Percentiles rank a stretch among this genome's conserved stretches.
phyloP scores from a whole-genome alignment of 192 early-diverging fungal species.

The Obelidium mucronatum region DNA sequence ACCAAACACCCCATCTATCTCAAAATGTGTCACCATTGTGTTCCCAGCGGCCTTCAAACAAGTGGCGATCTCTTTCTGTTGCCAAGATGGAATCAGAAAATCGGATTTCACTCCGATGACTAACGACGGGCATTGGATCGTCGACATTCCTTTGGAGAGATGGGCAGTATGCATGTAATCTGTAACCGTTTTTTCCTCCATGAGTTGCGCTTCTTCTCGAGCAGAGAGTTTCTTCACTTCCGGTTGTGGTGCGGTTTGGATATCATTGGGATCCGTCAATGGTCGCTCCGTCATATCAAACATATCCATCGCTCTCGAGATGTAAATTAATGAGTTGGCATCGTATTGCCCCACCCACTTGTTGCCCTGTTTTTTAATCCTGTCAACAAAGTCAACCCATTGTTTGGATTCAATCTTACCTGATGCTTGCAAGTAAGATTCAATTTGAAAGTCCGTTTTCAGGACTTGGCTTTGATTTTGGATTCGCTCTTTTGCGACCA shows the following conservation, averaged over 20 bases:
- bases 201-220: background rate
- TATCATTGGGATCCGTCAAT: background rate
- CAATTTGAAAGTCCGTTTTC: slow-evolving; percentile 79
- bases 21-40: slow-evolving; percentile 91
- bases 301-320: slow-evolving; percentile 98
- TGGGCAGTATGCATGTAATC: slow-evolving; percentile 4
- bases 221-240: background rate
- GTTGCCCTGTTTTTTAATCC: background rate
- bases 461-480: slow-evolving; percentile 62
- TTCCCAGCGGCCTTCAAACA: slow-evolving; percentile 85
- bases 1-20: slow-evolving; percentile 95
- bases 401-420: too few relatives aligned
- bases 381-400: background rate
- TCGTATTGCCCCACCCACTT: slow-evolving; percentile 15
- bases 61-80: slow-evolving; percentile 96
- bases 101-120: slow-evolving; percentile 95
- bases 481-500: slow-evolving; percentile 81
- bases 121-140: slow-evolving; percentile 79
- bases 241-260: background rate
- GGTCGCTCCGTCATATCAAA: slow-evolving; percentile 78
- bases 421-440: slow-evolving; percentile 95
- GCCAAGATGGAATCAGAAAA: slow-evolving; percentile 92
- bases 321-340: slow-evolving; percentile 66
- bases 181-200: background rate
- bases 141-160: slow-evolving; percentile 71